A percentile compares a stretch with the other conserved stretches of the same genome.
Evolutionary conservation across 345 rosid species (phyloP).

Genomic region (Odontarrhena argentea): DNA sequence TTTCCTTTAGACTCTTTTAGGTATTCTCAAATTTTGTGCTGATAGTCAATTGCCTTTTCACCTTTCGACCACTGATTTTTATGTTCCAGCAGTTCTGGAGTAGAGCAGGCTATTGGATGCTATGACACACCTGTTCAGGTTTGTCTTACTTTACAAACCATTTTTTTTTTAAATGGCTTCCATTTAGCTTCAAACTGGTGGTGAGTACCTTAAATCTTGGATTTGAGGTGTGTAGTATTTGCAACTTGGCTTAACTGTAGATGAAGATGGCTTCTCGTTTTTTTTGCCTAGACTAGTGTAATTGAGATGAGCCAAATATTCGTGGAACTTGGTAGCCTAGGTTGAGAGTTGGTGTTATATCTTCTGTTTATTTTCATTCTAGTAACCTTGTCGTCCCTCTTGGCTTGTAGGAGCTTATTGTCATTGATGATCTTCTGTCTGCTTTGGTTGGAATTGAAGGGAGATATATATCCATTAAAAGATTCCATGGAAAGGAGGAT

Average conservation of each 20-base stretch:
- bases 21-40: slow-evolving; percentile 34
- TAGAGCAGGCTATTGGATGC: slow-evolving; percentile 72
- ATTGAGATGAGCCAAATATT: slow-evolving; percentile 6
- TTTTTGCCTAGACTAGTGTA: slow-evolving; percentile 10
- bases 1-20: slow-evolving; percentile 51
- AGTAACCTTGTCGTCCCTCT: slow-evolving; percentile 6
- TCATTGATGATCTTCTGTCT: slow-evolving; percentile 85
- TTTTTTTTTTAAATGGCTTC: neutral
- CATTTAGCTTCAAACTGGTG: slow-evolving; percentile 23
- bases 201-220: neutral
- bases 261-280: slow-evolving; percentile 16
- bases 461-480: slow-evolving; percentile 71
- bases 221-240: slow-evolving; percentile 18
- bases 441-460: slow-evolving; percentile 98
- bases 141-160: slow-evolving; percentile 17
- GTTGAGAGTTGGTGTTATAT: slow-evolving; percentile 13
- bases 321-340: slow-evolving; percentile 1
- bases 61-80: slow-evolving; percentile 16
- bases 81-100: slow-evolving; percentile 50
- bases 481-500: slow-evolving; percentile 64
- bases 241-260: slow-evolving; percentile 16
- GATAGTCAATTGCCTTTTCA: neutral
- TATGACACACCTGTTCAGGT: slow-evolving; percentile 82
- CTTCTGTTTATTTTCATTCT: slow-evolving; percentile 16
- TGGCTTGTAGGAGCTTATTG: slow-evolving; percentile 74